A percentile compares a stretch with the other conserved stretches of the same genome.
Conservation (phyloP, 495 filamentous ascomycete species). For the Terfezia claveryi region DNA sequence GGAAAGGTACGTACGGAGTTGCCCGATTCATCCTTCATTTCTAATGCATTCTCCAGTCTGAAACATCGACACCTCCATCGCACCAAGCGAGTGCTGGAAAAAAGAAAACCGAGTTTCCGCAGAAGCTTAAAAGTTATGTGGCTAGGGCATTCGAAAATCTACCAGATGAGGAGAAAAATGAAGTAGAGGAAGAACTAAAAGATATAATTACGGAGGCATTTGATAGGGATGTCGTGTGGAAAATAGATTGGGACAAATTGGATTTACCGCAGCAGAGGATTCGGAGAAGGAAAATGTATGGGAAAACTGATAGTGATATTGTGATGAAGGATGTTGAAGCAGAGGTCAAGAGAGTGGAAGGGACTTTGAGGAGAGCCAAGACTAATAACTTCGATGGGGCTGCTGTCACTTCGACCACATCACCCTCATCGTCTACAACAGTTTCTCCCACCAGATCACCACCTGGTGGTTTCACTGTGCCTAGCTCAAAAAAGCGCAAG, state of each 20-base stretch:
- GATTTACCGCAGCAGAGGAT: conserved; percentile 79
- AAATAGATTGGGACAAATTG: conserved; percentile 59
- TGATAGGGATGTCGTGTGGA: conserved; percentile 41
- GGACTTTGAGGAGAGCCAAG: neutral
- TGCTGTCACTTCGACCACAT: neutral
- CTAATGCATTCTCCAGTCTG: neutral
- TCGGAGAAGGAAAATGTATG: conserved; percentile 30
- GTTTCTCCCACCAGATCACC: neutral
- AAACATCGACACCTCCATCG: neutral
- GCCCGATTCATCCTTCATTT: neutral
- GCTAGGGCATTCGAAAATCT: conserved; percentile 19
- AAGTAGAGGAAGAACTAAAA: conserved; percentile 71
- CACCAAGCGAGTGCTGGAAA: neutral
- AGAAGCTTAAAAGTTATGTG: conserved; percentile 19
- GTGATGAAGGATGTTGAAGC: neutral
- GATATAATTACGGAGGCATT: conserved; percentile 62
- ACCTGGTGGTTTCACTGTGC: neutral
- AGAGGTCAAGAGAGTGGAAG: neutral
- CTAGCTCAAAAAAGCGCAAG: neutral
- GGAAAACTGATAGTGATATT: neutral
- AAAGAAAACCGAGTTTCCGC: conserved; percentile 17
- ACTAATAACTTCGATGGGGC: neutral
- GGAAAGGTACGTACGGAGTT: neutral
- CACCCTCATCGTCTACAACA: neutral
- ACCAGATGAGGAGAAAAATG: conserved; percentile 21